phyloP scores from a whole-genome alignment of 2,329 filamentous ascomycete species.

The Pyrenophora seminiperda region DNA sequence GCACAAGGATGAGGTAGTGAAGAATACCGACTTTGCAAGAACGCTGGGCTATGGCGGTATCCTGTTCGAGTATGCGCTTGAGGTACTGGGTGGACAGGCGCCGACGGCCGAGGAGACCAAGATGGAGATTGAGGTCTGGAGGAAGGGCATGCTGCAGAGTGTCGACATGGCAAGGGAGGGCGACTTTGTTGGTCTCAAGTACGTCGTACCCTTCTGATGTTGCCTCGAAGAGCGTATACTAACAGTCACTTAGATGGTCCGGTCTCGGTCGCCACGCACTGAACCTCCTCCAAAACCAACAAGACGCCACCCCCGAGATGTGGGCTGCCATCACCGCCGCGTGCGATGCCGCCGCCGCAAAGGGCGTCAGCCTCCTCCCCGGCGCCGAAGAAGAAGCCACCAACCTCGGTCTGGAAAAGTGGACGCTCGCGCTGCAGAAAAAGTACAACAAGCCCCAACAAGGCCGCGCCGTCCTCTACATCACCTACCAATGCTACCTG shows the following conservation, averaged over 20 bases:
- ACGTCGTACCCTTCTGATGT: slow-evolving; percentile 27
- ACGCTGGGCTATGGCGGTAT: slow-evolving; percentile 84
- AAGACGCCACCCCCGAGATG: slow-evolving; percentile 68
- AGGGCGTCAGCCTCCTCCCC: slow-evolving; percentile 76
- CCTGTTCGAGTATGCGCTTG: slow-evolving; percentile 81
- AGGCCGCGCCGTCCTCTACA: slow-evolving; percentile 73
- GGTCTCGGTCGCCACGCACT: slow-evolving; percentile 79
- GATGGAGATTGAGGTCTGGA: slow-evolving; percentile 73
- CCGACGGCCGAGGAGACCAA: slow-evolving; percentile 58
- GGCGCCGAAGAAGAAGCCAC: slow-evolving; percentile 84
- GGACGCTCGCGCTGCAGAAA: slow-evolving; percentile 77
- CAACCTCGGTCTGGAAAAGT: slow-evolving; percentile 79
- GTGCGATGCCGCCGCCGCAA: slow-evolving; percentile 71
- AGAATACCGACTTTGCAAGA: slow-evolving; percentile 65
- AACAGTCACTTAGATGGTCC: slow-evolving; percentile 64
- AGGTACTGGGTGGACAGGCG: slow-evolving; percentile 72
- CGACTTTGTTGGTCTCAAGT: slow-evolving; percentile 63
- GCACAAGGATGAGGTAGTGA: slow-evolving; percentile 68
- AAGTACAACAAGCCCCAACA: slow-evolving; percentile 67
- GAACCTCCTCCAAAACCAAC: slow-evolving; percentile 65
- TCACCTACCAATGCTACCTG: slow-evolving; percentile 64
- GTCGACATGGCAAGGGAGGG: slow-evolving; percentile 60
- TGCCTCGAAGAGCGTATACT: slow-evolving; percentile 10
- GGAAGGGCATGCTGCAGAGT: slow-evolving; percentile 73
- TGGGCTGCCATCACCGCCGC: slow-evolving; percentile 73